phyloP scores from a whole-genome alignment of 208 protist genomes.

The Trypanosoma rangeli region DNA sequence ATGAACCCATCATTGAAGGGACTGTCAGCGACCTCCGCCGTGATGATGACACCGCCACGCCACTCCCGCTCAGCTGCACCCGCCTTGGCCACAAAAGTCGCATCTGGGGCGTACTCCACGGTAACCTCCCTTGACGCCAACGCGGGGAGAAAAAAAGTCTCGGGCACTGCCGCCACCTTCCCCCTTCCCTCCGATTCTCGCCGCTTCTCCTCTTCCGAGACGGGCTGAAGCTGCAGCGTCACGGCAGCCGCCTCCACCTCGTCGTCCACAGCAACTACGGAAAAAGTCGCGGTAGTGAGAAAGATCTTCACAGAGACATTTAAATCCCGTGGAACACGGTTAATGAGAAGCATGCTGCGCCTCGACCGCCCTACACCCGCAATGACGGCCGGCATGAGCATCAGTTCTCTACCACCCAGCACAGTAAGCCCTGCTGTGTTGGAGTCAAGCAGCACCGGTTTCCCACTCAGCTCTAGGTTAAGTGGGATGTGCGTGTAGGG shows the following conservation, averaged over 20 bases:
- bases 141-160: slow-evolving; percentile 65
- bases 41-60: slow-evolving; percentile 79
- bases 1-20: slow-evolving; percentile 87
- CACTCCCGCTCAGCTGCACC: slow-evolving; percentile 59
- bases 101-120: slow-evolving; percentile 76
- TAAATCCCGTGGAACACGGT: slow-evolving; percentile 86
- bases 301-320: slow-evolving; percentile 70
- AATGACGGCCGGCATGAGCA: slow-evolving; percentile 88
- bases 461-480: slow-evolving; percentile 61
- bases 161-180: slow-evolving; percentile 46
- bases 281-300: slow-evolving; percentile 58
- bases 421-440: slow-evolving; percentile 74
- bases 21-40: slow-evolving; percentile 63
- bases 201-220: slow-evolving; percentile 38
- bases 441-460: slow-evolving; percentile 77
- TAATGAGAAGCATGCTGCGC: slow-evolving; percentile 69
- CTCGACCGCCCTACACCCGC: slow-evolving; percentile 68
- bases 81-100: slow-evolving; percentile 30
- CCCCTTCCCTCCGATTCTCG: slow-evolving; percentile 44
- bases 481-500: slow-evolving; percentile 58
- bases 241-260: slow-evolving; percentile 57
- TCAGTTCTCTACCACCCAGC: slow-evolving; percentile 52
- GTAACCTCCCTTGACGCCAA: slow-evolving; percentile 61
- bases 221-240: slow-evolving; percentile 52
- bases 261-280: slow-evolving; percentile 71